These are phyloP conservation scores for Aristolochia fimbriata DNA, from an alignment of 164 flowering plant genomes.

Conservation along the genomic window DNA sequence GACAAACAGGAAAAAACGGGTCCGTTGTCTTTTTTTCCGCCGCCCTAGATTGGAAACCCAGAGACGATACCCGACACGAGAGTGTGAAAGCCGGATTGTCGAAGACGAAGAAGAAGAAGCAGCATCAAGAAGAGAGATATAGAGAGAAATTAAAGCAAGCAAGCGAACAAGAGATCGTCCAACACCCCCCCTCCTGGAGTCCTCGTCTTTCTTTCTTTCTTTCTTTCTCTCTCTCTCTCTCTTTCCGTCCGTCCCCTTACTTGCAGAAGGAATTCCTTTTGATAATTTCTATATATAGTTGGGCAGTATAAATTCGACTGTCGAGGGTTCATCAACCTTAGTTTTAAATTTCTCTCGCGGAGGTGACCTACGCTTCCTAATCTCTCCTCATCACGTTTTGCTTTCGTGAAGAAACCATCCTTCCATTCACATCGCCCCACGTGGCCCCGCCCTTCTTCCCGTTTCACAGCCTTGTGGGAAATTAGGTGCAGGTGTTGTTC, in stretches of 20 bases:
- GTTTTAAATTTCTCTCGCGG: background rate
- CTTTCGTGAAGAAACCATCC: background rate
- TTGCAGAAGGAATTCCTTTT: background rate
- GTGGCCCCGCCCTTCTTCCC: background rate
- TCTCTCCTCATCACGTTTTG: constrained; percentile 1
- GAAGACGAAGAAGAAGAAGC: background rate
- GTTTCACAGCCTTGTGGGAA: background rate
- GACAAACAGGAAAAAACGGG: background rate
- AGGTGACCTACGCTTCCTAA: constrained; percentile 7
- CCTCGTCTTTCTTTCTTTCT: background rate
- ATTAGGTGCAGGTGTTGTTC: constrained; percentile 5
- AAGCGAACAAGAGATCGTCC: background rate
- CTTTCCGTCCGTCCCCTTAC: too few relatives aligned
- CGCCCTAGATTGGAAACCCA: too few relatives aligned
- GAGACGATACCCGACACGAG: too few relatives aligned
- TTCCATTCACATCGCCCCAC: background rate
- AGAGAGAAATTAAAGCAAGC: background rate
- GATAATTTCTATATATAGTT: background rate
- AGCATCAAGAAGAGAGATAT: background rate
- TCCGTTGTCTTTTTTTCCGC: too few relatives aligned
- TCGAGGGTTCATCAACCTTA: background rate
- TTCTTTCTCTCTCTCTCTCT: background rate
- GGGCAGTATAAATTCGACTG: background rate
- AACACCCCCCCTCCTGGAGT: too few relatives aligned
- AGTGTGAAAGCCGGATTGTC: too few relatives aligned